Evolutionary conservation across 805 yeast species (phyloP).

Genomic region (Yamadazyma insecticola): DNA sequence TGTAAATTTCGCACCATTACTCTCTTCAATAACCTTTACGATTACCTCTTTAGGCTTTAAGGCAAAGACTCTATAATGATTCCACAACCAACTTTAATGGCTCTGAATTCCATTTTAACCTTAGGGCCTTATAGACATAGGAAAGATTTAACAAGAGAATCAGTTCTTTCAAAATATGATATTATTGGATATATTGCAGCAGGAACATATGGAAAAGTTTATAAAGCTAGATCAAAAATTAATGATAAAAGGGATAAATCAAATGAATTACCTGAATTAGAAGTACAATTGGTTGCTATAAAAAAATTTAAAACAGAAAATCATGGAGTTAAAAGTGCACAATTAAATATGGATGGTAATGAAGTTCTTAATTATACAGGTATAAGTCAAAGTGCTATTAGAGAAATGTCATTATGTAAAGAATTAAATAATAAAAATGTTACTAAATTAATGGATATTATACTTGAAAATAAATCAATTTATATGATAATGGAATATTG

Average conservation of each 20-base stretch:
- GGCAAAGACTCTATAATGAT: too few relatives aligned
- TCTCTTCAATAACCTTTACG: too few relatives aligned
- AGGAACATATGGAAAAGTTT: conserved; percentile 94
- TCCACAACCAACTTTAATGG: conserved; percentile 36
- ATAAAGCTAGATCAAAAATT: conserved; percentile 55
- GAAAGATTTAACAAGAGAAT: conserved; percentile 59
- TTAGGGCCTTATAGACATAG: conserved; percentile 43
- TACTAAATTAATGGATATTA: conserved; percentile 74
- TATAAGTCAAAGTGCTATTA: conserved; percentile 89
- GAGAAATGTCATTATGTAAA: conserved; percentile 94
- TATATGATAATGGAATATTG: conserved; percentile 96
- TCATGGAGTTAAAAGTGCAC: conserved; percentile 29
- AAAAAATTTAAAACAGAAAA: conserved; percentile 91
- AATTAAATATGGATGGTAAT: conserved; percentile 56
- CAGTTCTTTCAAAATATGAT: conserved; percentile 81
- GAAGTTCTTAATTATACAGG: conserved; percentile 90
- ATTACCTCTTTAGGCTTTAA: too few relatives aligned
- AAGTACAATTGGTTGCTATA: conserved; percentile 61
- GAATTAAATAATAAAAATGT: conserved; percentile 80
- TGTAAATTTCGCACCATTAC: background rate
- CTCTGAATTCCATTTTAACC: conserved; percentile 35
- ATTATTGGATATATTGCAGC: conserved; percentile 96
- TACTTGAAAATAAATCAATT: conserved; percentile 82
- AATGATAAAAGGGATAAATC: conserved; percentile 33
- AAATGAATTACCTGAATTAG: conserved; percentile 11